Evolutionary conservation across 345 rosid species (phyloP), one percentile per base, ranked within the genome.

Genomic region (Pseudoturritis turrita): DNA sequence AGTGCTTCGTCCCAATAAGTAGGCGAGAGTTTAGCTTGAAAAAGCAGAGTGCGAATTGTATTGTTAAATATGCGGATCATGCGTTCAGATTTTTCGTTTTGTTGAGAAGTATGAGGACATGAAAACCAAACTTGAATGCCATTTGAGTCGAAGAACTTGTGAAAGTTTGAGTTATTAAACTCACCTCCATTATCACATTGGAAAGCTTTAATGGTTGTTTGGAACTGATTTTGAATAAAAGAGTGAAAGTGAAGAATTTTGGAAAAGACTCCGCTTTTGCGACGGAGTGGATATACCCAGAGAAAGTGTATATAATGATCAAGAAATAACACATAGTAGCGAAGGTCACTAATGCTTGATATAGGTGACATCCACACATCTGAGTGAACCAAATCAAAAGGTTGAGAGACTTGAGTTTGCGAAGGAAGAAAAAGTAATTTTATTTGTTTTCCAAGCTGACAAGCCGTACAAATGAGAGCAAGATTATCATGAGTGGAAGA

Each of bases 321-420:
- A 1, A 51, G 10, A 2, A 51, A 19, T 2, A 51, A 2, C 1
- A 25, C n/a, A 12, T 51, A 51, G 11, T 51, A 51, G 0, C 6
- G 5, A 0, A 51, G 2, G 0, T 15, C 56, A 1, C 56, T 51
- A 0, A 51, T 22, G 7, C 15, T 51, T 3, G 56, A 2, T 0
- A 50, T 2, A 0, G 55, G 55, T 0, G 21, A 25, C 0, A 26
- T 19, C 52, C 23, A 18, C 2, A 17, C 2, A 26, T 54, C 21
- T 0, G 55, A 50, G 19, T 50, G 55, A 3, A 29, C 5, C 0
- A 26, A n/a, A 1, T 28, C 18, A 14, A 28, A 28, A 6, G 10
- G 22, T 12, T 7, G 1, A 0, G 18, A 2, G 8, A 14, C 19
- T n/a, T 0, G 4, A 0, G 35, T 4, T 0, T 5, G 8, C 1